These are phyloP conservation scores for Jatropha podagrica DNA, from an alignment of 441 rosid species.

Conservation along the genomic window DNA sequence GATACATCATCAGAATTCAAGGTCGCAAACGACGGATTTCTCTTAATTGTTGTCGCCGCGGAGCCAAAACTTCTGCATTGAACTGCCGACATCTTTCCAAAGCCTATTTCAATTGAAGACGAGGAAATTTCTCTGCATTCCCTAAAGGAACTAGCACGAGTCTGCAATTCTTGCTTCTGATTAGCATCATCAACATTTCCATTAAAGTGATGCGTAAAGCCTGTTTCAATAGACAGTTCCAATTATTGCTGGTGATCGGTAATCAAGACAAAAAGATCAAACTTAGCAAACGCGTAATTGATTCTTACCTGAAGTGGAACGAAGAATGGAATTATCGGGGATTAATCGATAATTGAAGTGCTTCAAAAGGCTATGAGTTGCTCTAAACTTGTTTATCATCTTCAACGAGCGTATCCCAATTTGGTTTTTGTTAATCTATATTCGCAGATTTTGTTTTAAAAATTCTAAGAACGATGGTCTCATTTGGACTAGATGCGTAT, in stretches of 20 bases:
- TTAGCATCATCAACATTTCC: slow-evolving; percentile 15
- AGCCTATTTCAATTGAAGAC: background rate
- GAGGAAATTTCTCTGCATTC: slow-evolving; percentile 3
- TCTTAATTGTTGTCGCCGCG: slow-evolving; percentile 36
- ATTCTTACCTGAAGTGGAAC: slow-evolving; percentile 35
- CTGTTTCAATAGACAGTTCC: slow-evolving; percentile 18
- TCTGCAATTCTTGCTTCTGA: slow-evolving; percentile 21
- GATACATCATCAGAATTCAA: slow-evolving; percentile 61
- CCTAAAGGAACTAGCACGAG: slow-evolving; percentile 9
- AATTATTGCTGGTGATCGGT: background rate
- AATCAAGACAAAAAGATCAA: background rate
- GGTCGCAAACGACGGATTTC: slow-evolving; percentile 64
- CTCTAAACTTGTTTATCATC: slow-evolving; percentile 46
- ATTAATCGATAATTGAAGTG: slow-evolving; percentile 25
- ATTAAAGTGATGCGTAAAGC: slow-evolving; percentile 25
- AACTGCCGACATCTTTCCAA: background rate
- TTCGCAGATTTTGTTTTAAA: no score
- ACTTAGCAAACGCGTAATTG: background rate
- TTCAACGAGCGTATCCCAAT: background rate
- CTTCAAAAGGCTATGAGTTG: slow-evolving; percentile 31
- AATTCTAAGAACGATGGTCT: no score
- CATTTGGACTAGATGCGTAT: no score
- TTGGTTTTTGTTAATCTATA: background rate
- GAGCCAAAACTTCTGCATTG: slow-evolving; percentile 49
- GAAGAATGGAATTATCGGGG: slow-evolving; percentile 7